These are phyloP conservation scores for Cyclotella cryptica DNA, from an alignment of 108 stramenopile genomes.

Conservation along the genomic window DNA sequence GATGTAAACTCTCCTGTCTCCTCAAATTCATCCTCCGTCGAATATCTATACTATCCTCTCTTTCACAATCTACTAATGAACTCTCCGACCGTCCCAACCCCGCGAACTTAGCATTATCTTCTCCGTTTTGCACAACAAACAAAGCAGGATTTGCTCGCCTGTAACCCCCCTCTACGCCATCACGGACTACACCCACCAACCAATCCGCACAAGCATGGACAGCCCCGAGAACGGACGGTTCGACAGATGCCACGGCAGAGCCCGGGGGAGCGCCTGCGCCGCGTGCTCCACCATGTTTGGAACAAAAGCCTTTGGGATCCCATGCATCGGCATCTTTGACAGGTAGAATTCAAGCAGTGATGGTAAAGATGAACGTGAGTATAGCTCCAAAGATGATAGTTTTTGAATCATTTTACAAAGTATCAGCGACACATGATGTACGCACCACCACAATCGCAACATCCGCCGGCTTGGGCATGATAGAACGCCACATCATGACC, in stretches of 20 bases:
- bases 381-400: background rate
- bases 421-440: background rate
- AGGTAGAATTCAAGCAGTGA: background rate
- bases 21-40: background rate
- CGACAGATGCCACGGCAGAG: constrained; percentile 22
- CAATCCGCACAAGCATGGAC: constrained; percentile 46
- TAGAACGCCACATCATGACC: constrained; percentile 98
- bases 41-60: constrained; percentile 30
- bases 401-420: background rate
- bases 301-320: constrained; percentile 86
- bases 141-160: constrained; percentile 41
- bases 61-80: constrained; percentile 24
- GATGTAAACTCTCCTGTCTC: constrained; percentile 27
- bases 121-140: background rate
- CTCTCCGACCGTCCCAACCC: constrained; percentile 16
- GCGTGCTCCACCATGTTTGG: constrained; percentile 40
- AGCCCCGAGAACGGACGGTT: constrained; percentile 44
- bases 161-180: constrained; percentile 46
- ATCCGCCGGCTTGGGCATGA: constrained; percentile 95
- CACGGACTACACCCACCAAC: constrained; percentile 38
- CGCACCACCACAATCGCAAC: constrained; percentile 94
- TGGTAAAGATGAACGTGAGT: background rate
- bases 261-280: constrained; percentile 14
- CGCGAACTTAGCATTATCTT: background rate
- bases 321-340: constrained; percentile 83